phyloP scores from a whole-genome alignment of 768 basidiomycete genomes.

The Kwoniella bestiolae region DNA sequence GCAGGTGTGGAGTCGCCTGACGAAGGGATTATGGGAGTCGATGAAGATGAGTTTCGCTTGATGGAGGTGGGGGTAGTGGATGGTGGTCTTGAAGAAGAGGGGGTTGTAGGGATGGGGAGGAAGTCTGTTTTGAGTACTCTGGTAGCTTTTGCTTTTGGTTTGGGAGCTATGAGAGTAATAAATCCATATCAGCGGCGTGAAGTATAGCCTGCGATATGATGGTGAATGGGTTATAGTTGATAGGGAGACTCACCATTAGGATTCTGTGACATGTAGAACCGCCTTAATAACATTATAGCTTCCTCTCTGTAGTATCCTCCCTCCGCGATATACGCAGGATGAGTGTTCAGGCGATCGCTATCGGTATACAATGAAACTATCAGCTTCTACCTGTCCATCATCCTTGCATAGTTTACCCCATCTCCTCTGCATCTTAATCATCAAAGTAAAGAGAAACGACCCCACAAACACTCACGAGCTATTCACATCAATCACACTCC shows the following conservation, averaged over 20 bases:
- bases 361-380: background rate
- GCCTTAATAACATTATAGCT: constrained; percentile 80
- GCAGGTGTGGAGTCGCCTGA: background rate
- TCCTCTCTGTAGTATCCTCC: constrained; percentile 80
- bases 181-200: no score
- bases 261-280: constrained; percentile 93
- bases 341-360: constrained; percentile 66
- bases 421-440: no score
- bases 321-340: constrained; percentile 72
- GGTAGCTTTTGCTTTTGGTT: constrained; percentile 83
- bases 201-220: no score
- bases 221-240: no score
- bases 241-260: constrained; percentile 75
- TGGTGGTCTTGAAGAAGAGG: constrained; percentile 33
- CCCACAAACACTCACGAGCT: constrained; percentile 62
- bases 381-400: background rate
- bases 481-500: constrained; percentile 89
- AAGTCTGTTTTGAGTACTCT: constrained; percentile 86
- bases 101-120: constrained; percentile 44
- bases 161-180: constrained; percentile 82
- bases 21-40: background rate
- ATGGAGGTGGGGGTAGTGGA: constrained; percentile 23
- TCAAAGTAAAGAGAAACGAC: no score
- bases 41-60: constrained; percentile 1
- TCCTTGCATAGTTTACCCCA: no score